These are phyloP conservation scores for Basipetospora chlamydospora DNA, from an alignment of 2,329 filamentous ascomycete genomes.

Conservation along the genomic window DNA sequence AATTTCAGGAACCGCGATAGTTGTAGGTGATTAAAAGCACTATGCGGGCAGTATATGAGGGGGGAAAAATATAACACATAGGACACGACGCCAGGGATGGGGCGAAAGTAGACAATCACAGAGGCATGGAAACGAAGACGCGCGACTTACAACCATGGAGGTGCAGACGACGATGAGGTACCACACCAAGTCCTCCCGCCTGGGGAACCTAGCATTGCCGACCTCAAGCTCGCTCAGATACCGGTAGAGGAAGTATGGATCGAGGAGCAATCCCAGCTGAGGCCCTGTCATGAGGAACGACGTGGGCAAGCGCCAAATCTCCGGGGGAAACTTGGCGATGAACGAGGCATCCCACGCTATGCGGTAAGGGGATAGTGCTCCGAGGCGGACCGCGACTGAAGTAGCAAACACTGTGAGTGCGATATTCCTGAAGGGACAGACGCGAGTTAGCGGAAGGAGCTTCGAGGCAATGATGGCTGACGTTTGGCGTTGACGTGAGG, in stretches of 20 bases:
- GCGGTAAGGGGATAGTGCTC: slow-evolving; percentile 32
- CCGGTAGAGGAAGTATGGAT: slow-evolving; percentile 62
- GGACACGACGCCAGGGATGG: too few species aligned
- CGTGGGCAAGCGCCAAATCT: slow-evolving; percentile 27
- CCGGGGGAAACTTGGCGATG: slow-evolving; percentile 35
- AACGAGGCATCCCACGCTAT: slow-evolving; percentile 37
- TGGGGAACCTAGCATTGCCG: slow-evolving; percentile 54
- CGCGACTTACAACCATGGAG: slow-evolving; percentile 61
- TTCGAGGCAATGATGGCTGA: neutral
- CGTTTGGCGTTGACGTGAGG: neutral
- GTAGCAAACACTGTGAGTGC: slow-evolving; percentile 45
- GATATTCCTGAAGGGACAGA: slow-evolving; percentile 38
- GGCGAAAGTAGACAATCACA: slow-evolving; percentile 3
- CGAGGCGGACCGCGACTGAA: slow-evolving; percentile 43
- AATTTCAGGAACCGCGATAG: slow-evolving; percentile 74
- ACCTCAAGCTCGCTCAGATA: slow-evolving; percentile 64
- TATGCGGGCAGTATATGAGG: slow-evolving; percentile 67
- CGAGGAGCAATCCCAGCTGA: slow-evolving; percentile 43
- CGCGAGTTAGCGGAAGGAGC: slow-evolving; percentile 10
- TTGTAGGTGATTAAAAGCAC: slow-evolving; percentile 47
- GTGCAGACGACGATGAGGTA: slow-evolving; percentile 62
- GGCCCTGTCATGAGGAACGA: slow-evolving; percentile 26
- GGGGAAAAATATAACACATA: slow-evolving; percentile 6
- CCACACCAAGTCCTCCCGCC: slow-evolving; percentile 65
- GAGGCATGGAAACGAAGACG: slow-evolving; percentile 9